Base-by-base conservation (phyloP, 495 filamentous ascomycete species). In the Lasiosphaeriaceae sp. region DNA sequence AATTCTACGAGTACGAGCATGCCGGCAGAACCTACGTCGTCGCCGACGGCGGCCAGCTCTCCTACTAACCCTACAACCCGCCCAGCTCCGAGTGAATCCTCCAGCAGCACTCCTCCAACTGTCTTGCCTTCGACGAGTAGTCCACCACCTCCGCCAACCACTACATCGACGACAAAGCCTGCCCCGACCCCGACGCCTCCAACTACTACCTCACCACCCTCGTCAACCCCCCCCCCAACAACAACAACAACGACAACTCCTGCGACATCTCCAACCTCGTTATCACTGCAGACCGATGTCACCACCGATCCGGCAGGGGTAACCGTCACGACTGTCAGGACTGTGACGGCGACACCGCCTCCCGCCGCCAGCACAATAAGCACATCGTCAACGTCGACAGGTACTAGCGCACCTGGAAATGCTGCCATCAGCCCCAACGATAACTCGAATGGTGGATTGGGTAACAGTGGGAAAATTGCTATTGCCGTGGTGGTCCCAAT, bases 401-500 rank as follows among this genome's bases (percentile, higher is more conserved):
- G 63, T 34, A 50, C 74, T 57, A 54, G 63, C 20, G 65, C 66
- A 2, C 17, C 71, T 0, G 55, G 48, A 26, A 62, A 53, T 22
- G 31, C 61, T 29, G 52, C 68, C 58, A 71, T 76, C 44, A 71
- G 49, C 55, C 56, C 73, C 5, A 68, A 65, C 35, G 49, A 65
- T 16, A 67, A 64, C 29, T 56, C 73, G 19, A 74, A 66, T 47
- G 63, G 66, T 2, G 64, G 63, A 1, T 54, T 76, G 54, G 41
- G 66, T 66, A 65, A 56, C 57, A 57, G 64, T 58, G 86, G 85
- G 20, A 92, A 80, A 55, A 94, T 94, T 59, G 94, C 95, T 7
- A 83, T 98, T 19, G 95, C 93, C 2, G 94, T 98, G 0, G 90
- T 97, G 7, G 87, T 97, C 2, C 94, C 94, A 1, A 92, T 98